Percentiles rank a stretch among this genome's conserved stretches.
Evolutionary conservation across 176 grass and related monocot genomes (phyloP).

Genomic region (Elaeis guineensis): DNA sequence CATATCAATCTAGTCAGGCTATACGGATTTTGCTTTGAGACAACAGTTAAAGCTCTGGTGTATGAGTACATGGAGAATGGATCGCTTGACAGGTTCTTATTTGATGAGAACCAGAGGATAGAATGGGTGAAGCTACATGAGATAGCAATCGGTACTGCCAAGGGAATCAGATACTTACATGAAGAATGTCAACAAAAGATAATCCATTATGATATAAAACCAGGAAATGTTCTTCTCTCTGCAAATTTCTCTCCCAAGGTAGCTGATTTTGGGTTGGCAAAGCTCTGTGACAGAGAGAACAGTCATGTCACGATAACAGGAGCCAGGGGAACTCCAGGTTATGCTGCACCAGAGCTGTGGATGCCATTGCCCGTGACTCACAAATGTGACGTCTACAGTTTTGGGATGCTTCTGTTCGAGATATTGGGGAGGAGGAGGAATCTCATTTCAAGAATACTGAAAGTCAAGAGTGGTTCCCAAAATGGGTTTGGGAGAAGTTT

Average conservation of each 20-base stretch:
- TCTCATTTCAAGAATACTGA: constrained; percentile 6
- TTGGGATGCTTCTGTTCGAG: constrained; percentile 50
- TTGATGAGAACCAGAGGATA: background rate
- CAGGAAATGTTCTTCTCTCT: too few species aligned
- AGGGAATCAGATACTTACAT: constrained; percentile 10
- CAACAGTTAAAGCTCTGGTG: background rate
- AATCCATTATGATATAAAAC: too few species aligned
- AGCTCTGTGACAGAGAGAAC: too few species aligned
- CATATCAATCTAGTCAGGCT: background rate
- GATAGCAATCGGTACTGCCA: constrained; percentile 2
- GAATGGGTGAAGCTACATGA: constrained; percentile 4
- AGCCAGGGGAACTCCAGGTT: background rate
- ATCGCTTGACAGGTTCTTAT: constrained; percentile 3
- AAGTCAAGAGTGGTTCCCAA: constrained; percentile 52
- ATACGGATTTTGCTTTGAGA: constrained; percentile 8
- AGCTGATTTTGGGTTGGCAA: too few species aligned
- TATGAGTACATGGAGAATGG: constrained; percentile 14
- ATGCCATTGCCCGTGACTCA: constrained; percentile 24
- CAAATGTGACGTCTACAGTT: constrained; percentile 52
- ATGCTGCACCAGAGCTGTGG: constrained; percentile 34
- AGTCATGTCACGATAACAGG: too few species aligned
- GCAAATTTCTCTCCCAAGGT: too few species aligned
- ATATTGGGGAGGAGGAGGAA: constrained; percentile 53
- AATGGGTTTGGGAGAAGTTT: constrained; percentile 49
- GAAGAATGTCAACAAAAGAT: constrained; percentile 7